These are phyloP conservation scores for Theobroma cacao DNA, from an alignment of 345 rosid species.

Conservation along the genomic window DNA sequence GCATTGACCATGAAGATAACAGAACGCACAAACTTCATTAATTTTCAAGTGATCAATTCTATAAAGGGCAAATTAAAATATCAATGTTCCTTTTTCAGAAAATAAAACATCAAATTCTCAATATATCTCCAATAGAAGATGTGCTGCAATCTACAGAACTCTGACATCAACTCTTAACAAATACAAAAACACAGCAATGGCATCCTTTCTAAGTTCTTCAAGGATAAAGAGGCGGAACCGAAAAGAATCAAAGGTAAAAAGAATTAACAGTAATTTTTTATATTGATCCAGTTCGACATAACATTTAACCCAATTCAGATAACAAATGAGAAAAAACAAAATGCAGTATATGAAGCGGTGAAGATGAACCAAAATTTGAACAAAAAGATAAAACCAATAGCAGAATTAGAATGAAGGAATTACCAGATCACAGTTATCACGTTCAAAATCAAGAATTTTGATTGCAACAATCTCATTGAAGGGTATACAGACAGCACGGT, in stretches of 20 bases:
- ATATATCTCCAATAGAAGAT: not conserved
- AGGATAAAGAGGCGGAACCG: not conserved
- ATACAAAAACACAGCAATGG: not conserved
- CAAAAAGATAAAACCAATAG: not conserved
- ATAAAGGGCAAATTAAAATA: not conserved
- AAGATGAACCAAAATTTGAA: not conserved
- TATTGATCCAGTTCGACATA: not conserved
- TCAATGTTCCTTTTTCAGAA: not conserved
- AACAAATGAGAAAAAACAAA: not conserved
- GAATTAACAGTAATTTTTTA: not conserved
- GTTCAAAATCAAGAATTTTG: slow-evolving; percentile 96
- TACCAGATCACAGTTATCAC: slow-evolving; percentile 88
- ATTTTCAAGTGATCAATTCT: not conserved
- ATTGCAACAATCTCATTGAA: slow-evolving; percentile 78
- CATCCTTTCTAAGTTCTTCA: not conserved
- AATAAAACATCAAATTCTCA: not conserved
- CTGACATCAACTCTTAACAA: not conserved
- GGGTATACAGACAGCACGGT: slow-evolving; percentile 74
- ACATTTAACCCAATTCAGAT: not conserved
- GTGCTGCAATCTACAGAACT: not conserved
- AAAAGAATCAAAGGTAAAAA: not conserved
- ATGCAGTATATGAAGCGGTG: not conserved
- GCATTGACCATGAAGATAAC: not conserved
- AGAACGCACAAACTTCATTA: not conserved
- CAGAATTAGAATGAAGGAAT: not conserved